Conservation (phyloP, 176 grass and related monocot species). For the Puccinellia tenuiflora region DNA sequence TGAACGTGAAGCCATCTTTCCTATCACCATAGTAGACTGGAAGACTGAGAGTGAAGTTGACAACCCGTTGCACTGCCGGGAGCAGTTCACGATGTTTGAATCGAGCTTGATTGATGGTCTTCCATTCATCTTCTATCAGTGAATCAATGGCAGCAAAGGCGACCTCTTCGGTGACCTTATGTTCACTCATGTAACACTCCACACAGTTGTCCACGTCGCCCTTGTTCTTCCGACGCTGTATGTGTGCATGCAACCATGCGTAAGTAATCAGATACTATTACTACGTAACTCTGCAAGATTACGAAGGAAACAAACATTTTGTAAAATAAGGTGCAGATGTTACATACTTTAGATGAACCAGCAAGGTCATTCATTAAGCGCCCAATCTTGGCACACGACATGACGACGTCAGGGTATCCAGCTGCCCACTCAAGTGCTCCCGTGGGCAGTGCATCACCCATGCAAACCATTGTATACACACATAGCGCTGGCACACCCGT, state of each 20-base stretch:
- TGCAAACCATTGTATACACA: background rate
- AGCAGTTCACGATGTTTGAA: background rate
- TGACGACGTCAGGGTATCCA: background rate
- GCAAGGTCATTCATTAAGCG: background rate
- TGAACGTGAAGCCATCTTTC: background rate
- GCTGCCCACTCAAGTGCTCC: conserved; percentile 30
- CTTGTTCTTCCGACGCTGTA: background rate
- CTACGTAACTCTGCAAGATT: too few relatives aligned
- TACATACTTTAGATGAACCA: background rate
- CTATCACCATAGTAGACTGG: background rate
- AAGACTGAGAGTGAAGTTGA: background rate
- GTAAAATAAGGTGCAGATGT: too few relatives aligned
- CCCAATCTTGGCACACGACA: background rate
- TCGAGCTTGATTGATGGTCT: background rate
- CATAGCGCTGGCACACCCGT: background rate
- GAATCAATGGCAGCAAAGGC: background rate
- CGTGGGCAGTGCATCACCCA: background rate
- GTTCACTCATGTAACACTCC: background rate
- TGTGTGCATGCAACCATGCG: too few relatives aligned
- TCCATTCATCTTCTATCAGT: background rate
- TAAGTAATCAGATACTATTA: too few relatives aligned
- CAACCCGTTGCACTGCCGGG: background rate
- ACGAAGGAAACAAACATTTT: too few relatives aligned
- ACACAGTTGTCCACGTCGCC: background rate
- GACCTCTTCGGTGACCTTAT: background rate